Evolutionary conservation across 441 rosid genomes (phyloP).

Genomic region (Populus tomentosa): DNA sequence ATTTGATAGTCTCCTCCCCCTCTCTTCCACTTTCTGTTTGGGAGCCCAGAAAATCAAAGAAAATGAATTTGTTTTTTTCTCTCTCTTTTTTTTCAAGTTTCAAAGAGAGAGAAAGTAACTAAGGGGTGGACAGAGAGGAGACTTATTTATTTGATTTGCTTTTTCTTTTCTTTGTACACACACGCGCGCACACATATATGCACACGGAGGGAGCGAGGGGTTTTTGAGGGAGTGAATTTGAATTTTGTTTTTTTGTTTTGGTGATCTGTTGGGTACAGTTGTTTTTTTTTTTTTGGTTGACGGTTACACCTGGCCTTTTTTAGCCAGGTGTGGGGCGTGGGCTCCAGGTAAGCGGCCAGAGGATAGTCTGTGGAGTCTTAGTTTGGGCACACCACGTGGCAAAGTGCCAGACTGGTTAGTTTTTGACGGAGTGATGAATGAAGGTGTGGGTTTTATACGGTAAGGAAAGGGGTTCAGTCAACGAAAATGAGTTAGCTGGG

Average conservation of each 20-base stretch:
- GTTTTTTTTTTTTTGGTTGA: conserved; percentile 34
- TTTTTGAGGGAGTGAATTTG: conserved; percentile 1
- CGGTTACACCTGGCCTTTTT: conserved; percentile 38
- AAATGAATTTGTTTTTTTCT: neutral
- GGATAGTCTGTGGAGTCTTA: conserved; percentile 18
- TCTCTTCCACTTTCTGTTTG: conserved; percentile 18
- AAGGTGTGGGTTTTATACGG: neutral
- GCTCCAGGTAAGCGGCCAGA: conserved; percentile 9
- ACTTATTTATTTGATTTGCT: neutral
- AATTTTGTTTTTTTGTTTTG: neutral
- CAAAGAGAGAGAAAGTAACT: neutral
- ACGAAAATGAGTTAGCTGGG: neutral
- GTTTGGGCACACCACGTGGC: conserved; percentile 19
- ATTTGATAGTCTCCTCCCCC: conserved; percentile 44
- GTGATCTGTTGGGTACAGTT: conserved; percentile 20
- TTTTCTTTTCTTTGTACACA: neutral
- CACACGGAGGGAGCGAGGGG: neutral
- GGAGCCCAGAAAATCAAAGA: conserved; percentile 31
- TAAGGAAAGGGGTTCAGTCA: neutral
- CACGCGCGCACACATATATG: neutral
- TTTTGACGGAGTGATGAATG: neutral
- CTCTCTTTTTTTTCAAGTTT: neutral
- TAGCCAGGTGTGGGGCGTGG: neutral
- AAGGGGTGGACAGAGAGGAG: neutral
- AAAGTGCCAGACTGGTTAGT: neutral